phyloP scores from a whole-genome alignment of 225 moss, liverwort and hornwort species.

The Pleurozium schreberi region DNA sequence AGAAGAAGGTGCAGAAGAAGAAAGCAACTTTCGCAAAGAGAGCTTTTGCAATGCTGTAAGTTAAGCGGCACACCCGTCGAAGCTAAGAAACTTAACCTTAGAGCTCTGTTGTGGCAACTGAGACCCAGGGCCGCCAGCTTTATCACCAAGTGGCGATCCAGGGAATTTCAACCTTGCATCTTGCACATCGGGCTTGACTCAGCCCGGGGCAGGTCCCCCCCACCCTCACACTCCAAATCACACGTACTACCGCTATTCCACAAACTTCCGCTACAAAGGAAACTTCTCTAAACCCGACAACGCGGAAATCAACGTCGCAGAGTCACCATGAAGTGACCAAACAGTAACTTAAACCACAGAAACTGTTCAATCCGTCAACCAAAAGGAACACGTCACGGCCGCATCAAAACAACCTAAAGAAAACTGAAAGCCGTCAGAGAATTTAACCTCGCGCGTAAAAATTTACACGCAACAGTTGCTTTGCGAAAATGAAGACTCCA shows the following conservation, averaged over 20 bases:
- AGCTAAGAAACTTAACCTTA: neutral
- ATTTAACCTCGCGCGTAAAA: neutral
- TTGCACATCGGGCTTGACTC: conserved; percentile 5
- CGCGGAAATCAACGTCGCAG: neutral
- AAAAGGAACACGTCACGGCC: neutral
- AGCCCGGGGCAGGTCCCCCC: neutral
- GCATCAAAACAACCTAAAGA: neutral
- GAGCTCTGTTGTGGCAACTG: neutral
- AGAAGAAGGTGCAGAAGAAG: neutral
- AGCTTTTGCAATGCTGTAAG: neutral
- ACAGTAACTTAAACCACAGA: neutral
- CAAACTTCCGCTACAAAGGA: neutral
- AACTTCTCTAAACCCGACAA: neutral
- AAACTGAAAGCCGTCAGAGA: neutral
- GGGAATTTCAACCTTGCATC: neutral
- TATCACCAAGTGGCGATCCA: neutral
- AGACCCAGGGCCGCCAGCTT: neutral
- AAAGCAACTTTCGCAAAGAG: neutral
- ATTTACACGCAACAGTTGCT: neutral
- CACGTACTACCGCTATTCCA: neutral
- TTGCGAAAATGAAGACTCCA: neutral
- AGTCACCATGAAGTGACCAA: neutral
- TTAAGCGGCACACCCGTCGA: neutral
- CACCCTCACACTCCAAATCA: neutral
- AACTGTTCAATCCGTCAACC: neutral